Base-by-base conservation (phyloP, 2,329 filamentous ascomycete species). In the Aspergillus sp. region DNA sequence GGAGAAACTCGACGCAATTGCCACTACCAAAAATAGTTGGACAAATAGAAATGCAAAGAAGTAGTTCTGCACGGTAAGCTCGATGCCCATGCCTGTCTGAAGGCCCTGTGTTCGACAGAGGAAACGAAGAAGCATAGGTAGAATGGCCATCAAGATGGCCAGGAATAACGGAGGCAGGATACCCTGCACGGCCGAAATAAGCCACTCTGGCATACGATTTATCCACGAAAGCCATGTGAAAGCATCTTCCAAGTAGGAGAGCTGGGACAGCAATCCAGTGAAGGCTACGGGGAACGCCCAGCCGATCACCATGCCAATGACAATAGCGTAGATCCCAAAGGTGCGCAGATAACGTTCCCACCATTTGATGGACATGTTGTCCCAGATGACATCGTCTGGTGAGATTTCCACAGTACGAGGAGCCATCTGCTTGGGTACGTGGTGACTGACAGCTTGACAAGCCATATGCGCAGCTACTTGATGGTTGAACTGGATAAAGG, bases 381-480 rank as follows among this genome's bases (percentile, higher is more conserved):
- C 91, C 95, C 95, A 99, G 41, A 96, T 83, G 8, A 99, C 91
- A 70, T 98, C 93, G 44, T 88, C 88, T 0, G 95, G 95, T 6
- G 92, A 91, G 47, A 99, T 92, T 71, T 99, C 95, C n/a, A 96
- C 90, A 41, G 90, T 84, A 27, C 95, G 86, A 0, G 95, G 95
- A 1, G 91, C 84, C 95, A 99, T 99, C 46, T 96, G 90, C 66
- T 90, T 90, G 1, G 95, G 95, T 1, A 96, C 75, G 68, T 99
- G 95, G 71, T 98, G 92, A 40, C 90, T 92, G 46, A 96, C 83
- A 48, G 91, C 87, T 72, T 99, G 95, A 71, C 92, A 97, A 57
- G 93, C 95, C 95, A 99, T 98, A 69, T 99, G 95, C 0, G 95
- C 95, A 6, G 93, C 93, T 2, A 97, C 90, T 72, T 99, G 95